A percentile compares a stretch with the other conserved stretches of the same genome.
phyloP scores from a whole-genome alignment of 176 grass and related monocot species.

The Melocanna baccifera region DNA sequence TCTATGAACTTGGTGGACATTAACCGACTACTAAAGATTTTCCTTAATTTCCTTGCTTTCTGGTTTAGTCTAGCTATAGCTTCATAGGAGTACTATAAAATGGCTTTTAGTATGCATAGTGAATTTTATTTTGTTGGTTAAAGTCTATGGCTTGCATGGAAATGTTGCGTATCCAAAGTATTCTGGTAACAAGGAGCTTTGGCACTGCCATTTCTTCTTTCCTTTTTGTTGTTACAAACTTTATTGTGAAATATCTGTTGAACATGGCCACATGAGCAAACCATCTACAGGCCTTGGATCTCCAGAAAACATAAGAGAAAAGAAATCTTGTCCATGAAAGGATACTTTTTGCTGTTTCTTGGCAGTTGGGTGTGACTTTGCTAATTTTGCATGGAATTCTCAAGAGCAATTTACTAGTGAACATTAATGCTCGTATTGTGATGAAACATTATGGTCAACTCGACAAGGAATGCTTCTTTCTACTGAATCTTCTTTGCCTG shows the following conservation, averaged over 20 bases:
- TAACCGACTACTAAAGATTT: neutral
- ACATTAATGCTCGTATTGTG: neutral
- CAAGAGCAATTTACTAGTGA: neutral
- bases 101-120: neutral
- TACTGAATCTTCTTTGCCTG: neutral
- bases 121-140: conserved; percentile 5
- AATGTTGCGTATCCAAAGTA: neutral
- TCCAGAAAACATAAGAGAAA: neutral
- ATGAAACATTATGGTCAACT: conserved; percentile 8
- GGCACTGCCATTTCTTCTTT: neutral
- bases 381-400: neutral
- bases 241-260: neutral
- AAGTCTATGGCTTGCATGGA: neutral
- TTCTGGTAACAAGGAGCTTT: neutral
- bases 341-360: neutral
- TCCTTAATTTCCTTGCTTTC: neutral
- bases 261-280: neutral
- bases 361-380: neutral
- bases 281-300: neutral
- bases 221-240: neutral
- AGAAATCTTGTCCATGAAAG: neutral
- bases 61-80: conserved; percentile 2
- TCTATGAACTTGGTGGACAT: neutral
- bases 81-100: neutral
- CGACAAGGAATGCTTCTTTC: neutral